A percentile compares a stretch with the other conserved stretches of the same genome.
Conservation (phyloP, 202 grass and related monocot species). For the Carex arenaria region DNA sequence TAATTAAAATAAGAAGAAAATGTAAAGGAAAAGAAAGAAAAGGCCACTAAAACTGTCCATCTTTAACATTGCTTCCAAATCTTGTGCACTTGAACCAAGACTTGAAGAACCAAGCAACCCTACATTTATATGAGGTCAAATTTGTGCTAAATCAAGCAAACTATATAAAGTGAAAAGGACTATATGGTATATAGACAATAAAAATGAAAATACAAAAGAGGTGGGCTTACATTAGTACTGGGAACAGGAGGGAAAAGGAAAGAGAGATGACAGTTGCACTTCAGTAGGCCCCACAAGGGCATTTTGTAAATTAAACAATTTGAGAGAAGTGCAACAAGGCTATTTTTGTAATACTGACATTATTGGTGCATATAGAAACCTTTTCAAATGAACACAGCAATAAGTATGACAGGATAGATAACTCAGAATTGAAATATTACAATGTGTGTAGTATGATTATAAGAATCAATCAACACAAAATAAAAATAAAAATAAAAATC, state of each 20-base stretch:
- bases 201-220: background rate
- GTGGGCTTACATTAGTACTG: background rate
- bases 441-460: background rate
- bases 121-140: background rate
- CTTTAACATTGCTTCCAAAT: background rate
- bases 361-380: background rate
- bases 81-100: slow-evolving; percentile 3
- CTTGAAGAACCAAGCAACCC: background rate
- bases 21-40: background rate
- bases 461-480: background rate
- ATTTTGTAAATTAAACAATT: background rate
- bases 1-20: background rate
- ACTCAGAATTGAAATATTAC: background rate
- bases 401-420: background rate
- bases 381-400: background rate
- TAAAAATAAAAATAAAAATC: no score
- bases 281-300: background rate
- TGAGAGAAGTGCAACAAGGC: background rate
- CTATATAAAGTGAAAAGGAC: background rate
- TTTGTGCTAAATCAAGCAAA: slow-evolving; percentile 1
- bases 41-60: background rate
- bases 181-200: background rate
- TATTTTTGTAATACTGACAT: background rate
- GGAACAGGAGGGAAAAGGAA: background rate
- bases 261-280: background rate